Evolutionary conservation across 441 rosid genomes (phyloP).

Genomic region (Euphorbia neoarborescens): DNA sequence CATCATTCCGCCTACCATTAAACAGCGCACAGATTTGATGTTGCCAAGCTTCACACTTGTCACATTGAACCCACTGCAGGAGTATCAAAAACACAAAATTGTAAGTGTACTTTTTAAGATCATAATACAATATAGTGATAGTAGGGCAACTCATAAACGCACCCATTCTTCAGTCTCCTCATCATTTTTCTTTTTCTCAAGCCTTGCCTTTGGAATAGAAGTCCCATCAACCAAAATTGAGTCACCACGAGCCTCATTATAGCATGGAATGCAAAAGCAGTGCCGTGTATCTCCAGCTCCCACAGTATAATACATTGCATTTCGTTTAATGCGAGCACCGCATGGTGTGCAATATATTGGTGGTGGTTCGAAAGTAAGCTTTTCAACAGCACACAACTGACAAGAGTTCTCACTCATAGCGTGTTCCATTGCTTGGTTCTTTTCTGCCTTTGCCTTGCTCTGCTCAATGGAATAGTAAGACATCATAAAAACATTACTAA

Average conservation of each 20-base stretch:
- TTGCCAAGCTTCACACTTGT: conserved; percentile 99
- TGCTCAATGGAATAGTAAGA: conserved; percentile 28
- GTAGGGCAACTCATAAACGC: conserved; percentile 20
- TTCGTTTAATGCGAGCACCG: conserved; percentile 96
- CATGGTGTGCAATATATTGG: conserved; percentile 94
- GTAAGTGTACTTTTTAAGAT: conserved; percentile 17
- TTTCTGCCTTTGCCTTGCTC: conserved; percentile 98
- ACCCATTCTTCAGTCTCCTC: conserved; percentile 99
- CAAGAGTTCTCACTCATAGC: conserved; percentile 99
- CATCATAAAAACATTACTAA: background rate
- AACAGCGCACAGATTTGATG: conserved; percentile 98
- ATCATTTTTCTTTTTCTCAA: conserved; percentile 98
- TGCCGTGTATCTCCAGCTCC: conserved; percentile 97
- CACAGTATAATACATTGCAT: conserved; percentile 91
- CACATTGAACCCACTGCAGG: conserved; percentile 99
- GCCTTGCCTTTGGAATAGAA: conserved; percentile 60
- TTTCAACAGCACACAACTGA: conserved; percentile 98
- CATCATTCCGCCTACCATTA: conserved; percentile 97
- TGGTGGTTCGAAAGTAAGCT: conserved; percentile 99
- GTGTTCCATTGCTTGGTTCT: conserved; percentile 97
- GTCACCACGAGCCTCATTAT: conserved; percentile 96
- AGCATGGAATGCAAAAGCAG: conserved; percentile 93
- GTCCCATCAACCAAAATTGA: conserved; percentile 66
- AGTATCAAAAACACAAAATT: conserved; percentile 19
- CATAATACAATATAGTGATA: conserved; percentile 14